phyloP scores from a whole-genome alignment of 345 rosid species.

The Eucalyptus pauciflora region DNA sequence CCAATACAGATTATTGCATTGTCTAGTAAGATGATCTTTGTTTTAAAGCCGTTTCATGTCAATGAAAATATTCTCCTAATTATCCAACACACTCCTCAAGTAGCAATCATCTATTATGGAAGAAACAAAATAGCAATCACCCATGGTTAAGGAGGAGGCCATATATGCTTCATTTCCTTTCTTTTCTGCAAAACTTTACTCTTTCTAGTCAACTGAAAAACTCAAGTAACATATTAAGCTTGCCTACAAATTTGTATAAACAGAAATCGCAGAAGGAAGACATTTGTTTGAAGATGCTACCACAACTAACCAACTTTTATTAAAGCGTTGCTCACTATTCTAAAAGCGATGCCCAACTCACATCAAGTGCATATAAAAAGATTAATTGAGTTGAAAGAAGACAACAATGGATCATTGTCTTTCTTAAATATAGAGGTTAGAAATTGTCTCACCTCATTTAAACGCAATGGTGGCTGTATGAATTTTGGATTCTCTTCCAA shows the following conservation, averaged over 20 bases:
- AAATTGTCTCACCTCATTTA: slow-evolving; percentile 55
- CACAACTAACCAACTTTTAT: background rate
- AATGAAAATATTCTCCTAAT: background rate
- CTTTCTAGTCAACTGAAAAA: too few species aligned
- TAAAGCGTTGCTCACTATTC: background rate
- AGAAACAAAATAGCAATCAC: too few species aligned
- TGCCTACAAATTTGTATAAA: too few species aligned
- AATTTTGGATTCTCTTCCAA: slow-evolving; percentile 77
- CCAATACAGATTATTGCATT: background rate
- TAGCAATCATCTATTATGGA: background rate
- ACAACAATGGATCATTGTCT: too few species aligned
- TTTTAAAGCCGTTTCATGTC: background rate
- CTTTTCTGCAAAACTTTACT: too few species aligned
- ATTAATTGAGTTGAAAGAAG: too few species aligned
- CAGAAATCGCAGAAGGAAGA: too few species aligned
- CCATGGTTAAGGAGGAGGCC: background rate
- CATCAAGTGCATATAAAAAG: too few species aligned
- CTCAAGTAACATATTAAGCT: too few species aligned
- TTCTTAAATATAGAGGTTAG: background rate
- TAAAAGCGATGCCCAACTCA: too few species aligned
- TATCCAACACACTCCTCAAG: background rate
- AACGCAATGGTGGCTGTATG: slow-evolving; percentile 81
- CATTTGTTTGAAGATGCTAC: background rate
- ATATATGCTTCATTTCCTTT: too few species aligned
- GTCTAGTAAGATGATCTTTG: background rate